Conservation (phyloP, 2,329 filamentous ascomycete species). For the Colletotrichum musae region DNA sequence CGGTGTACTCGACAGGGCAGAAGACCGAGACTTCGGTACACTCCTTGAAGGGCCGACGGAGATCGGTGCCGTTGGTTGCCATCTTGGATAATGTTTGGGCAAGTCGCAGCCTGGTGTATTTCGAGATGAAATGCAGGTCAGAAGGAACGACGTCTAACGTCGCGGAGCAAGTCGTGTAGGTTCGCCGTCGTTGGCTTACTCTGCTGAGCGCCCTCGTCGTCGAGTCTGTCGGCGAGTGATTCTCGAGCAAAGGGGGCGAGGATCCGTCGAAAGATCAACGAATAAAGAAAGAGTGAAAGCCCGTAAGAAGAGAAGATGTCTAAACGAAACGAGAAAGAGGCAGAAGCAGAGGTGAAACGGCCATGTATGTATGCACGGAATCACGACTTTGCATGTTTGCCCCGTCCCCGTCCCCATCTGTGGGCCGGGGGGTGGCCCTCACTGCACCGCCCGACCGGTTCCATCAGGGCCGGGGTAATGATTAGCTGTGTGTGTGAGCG, state of each 20-base stretch:
- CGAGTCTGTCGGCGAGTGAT: neutral
- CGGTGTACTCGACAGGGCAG: slow-evolving; percentile 68
- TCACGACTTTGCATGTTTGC: neutral
- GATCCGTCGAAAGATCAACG: neutral
- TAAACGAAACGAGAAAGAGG: slow-evolving; percentile 7
- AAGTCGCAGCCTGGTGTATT: too few species aligned
- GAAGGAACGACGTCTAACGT: neutral
- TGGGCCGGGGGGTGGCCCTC: neutral
- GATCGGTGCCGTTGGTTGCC: slow-evolving; percentile 34
- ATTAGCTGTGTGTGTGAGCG: too few species aligned
- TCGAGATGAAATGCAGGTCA: too few species aligned
- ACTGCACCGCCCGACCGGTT: slow-evolving; percentile 2
- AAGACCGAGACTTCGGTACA: slow-evolving; percentile 56
- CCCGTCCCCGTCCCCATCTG: neutral
- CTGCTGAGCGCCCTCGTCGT: neutral
- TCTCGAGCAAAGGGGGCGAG: neutral
- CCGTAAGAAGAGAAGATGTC: neutral
- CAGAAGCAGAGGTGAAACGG: slow-evolving; percentile 16
- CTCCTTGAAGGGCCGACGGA: slow-evolving; percentile 40
- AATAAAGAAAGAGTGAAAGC: too few species aligned
- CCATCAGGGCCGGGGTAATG: neutral
- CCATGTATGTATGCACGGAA: slow-evolving; percentile 19
- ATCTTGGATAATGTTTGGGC: slow-evolving; percentile 8
- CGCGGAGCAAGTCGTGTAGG: neutral
- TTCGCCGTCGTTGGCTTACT: neutral